Evolutionary conservation across 2,329 filamentous ascomycete genomes (phyloP), one percentile per base, ranked within the genome.

Genomic region (Penicillium expansum): DNA sequence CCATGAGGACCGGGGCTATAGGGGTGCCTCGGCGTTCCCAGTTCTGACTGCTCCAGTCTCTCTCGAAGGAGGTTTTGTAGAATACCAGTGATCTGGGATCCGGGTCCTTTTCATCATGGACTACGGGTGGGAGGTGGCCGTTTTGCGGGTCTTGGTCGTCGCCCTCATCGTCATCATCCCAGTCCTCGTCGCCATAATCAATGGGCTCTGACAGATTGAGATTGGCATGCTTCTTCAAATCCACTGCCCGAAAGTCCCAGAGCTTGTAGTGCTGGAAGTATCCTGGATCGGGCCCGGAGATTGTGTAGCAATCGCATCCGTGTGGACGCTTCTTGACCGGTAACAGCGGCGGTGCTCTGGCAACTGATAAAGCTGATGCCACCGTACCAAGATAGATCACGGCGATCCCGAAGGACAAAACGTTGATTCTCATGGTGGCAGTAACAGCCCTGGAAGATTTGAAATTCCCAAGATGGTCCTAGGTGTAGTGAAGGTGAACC

Each of bases 181-280:
- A 38, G 11, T 63, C 58, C 16, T 58, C 49, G 13, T 65, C 60
- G 67, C 68, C 41, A 14, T 29, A 57, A 33, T 51, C 56, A 24
- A 53, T 71, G 56, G 27, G 66, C 48, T 33, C 44, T 18, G 51
- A 27, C 13, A 48, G 14, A 30, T 29, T 45, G 16, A 38, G 49
- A 48, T 61, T 49, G 63, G 60, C 45, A 68, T 67, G 43, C 71
- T 69, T 55, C 37, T 47, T 62, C n/a, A 74, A 63, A 18, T 71
- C 65, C 8, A 80, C 69, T 38, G 74, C 69, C 27, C 80, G 78
- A 61, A 82, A 82, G 67, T 82, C 80, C 71, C 75, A 82, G 66
- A 82, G 77, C 49, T 75, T 76, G 71, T 82, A 77, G 67, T 81
- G 74, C 45, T 78, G 74, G 62, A 82, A 82, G 67, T 79, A 80